Evolutionary conservation across 2,329 filamentous ascomycete species (phyloP), one percentile per base, ranked within the genome.

Genomic region (Penicillium fuscoglaucum): DNA sequence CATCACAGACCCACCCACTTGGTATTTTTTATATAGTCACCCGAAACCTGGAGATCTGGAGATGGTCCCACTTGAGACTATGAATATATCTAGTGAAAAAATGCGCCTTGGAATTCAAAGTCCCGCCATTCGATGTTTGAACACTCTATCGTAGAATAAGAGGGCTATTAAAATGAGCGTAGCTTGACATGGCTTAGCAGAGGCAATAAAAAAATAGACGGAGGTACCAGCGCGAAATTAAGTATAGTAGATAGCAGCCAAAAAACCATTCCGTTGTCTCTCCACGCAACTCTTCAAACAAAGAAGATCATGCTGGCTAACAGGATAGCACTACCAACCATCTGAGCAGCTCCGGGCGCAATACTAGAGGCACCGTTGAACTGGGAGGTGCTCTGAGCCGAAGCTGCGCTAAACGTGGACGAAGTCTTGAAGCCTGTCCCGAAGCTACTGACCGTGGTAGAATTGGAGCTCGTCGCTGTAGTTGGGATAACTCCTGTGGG

Each of bases 271-370:
- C 3, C 33, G 17, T 29, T 21, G 24, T 43, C 28, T 44, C 39
- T 26, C 39, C 28, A 33, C 50, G 35, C 39, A 44, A 26, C 28
- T n/a, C 13, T 44, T 52, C 39, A 52, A 35, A 52, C 15, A 52
- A 52, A 52, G 8, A 52, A 26, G 5, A 35, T 15, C 50, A 52
- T 44, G 39, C 28, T 35, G 50, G 50, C 39, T 33, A 52, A n/a
- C 39, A 52, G 5, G 15, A 52, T 44, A 24, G 15, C 50, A 52
- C 50, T 44, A 33, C 39, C 50, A 33, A 44, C 39, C 50, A 52
- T 52, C 19, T 33, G 39, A 33, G 13, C 39, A 19, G 50, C 39
- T 17, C 39, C 37, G 39, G 50, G 50, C n/a, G 39, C 28, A 44
- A 52, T 44, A 13, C 19, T 15, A 21, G 50, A 35, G 19, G 50